Evolutionary conservation across 225 moss, liverwort and hornwort genomes (phyloP).

Genomic region (Thuidium tamariscinum): DNA sequence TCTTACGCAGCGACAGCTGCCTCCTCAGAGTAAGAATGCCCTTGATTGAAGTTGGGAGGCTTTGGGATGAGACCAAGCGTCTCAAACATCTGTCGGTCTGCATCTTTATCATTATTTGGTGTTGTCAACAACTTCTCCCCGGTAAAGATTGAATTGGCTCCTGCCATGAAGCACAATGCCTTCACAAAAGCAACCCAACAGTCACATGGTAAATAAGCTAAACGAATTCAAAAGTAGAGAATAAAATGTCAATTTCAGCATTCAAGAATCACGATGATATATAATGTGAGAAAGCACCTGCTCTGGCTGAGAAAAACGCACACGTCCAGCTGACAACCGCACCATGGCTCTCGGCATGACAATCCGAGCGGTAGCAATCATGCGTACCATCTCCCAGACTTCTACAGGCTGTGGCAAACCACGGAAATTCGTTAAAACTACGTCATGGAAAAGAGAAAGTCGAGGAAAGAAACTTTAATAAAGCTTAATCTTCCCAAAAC

Average conservation of each 20-base stretch:
- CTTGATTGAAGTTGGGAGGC: conserved; percentile 60
- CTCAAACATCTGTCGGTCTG: conserved; percentile 80
- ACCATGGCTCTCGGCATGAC: conserved; percentile 97
- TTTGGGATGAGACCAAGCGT: conserved; percentile 86
- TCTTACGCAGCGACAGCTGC: conserved; percentile 21
- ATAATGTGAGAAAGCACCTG: conserved; percentile 28
- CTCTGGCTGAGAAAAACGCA: conserved; percentile 90
- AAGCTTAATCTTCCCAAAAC: neutral
- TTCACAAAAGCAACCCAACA: conserved; percentile 6
- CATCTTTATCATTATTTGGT: conserved; percentile 84
- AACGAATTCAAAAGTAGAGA: neutral
- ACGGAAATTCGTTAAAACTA: neutral
- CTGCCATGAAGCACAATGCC: conserved; percentile 88
- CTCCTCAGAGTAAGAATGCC: conserved; percentile 14
- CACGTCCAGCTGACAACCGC: conserved; percentile 91
- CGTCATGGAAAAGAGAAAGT: neutral
- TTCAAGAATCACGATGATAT: neutral
- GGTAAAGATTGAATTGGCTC: conserved; percentile 95
- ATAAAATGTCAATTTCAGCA: neutral
- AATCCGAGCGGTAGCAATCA: conserved; percentile 92
- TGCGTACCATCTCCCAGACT: conserved; percentile 97
- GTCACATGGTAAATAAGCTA: neutral
- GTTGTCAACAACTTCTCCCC: conserved; percentile 96
- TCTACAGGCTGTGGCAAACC: conserved; percentile 58
- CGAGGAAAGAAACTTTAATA: neutral